Base-by-base conservation (phyloP, 345 rosid genomes). In the Euclidium syriacum region DNA sequence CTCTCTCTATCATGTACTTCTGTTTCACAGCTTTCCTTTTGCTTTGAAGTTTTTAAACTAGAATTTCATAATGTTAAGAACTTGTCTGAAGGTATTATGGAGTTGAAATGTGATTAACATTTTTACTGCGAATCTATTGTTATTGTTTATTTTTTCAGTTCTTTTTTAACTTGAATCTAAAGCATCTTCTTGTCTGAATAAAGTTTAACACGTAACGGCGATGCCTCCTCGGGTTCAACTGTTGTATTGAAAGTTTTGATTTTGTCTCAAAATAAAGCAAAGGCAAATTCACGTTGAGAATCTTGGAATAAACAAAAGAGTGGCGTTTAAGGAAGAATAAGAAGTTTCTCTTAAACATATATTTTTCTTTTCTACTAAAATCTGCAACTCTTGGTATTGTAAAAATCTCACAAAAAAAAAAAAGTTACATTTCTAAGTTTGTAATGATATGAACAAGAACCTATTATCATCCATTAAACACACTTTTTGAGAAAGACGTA, bases 11-110 rank as follows among this genome's bases (percentile, higher is more conserved):
- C 47, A 20, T 70, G 63, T 70, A 54, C 51, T 16, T 38, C 33
- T 59, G 7, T 32, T 51, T 41, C 10, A 25, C 30, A 24, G 4
- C 55, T 60, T 43, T 43, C 27, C 32, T 14, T 51, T 60, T 68
- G 50, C 53, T 12, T 47, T 67, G 42, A 32, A 22, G 23, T 43
- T 38, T 10, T 58, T 61, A 41, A 68, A 41, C 66, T 50, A 23
- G 18, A 40, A 59, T 8, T 10, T 29, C 17, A 32, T 46, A 59
- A 58, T 68, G 51, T 58, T 33, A 58, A 49, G 53, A 52, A 25
- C 60, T 27, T 60, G 33, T 68, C 60, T 34, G 4, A 52, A 9
- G 12, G 16, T 64, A 6, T 42, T 32, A n/a, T 62, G 10, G 60
- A 40, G 40, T 63, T 49, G 39, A 50, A 43, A 11, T 22, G 3